Conservation (phyloP, 495 filamentous ascomycete species). For the Eremomyces bilateralis region DNA sequence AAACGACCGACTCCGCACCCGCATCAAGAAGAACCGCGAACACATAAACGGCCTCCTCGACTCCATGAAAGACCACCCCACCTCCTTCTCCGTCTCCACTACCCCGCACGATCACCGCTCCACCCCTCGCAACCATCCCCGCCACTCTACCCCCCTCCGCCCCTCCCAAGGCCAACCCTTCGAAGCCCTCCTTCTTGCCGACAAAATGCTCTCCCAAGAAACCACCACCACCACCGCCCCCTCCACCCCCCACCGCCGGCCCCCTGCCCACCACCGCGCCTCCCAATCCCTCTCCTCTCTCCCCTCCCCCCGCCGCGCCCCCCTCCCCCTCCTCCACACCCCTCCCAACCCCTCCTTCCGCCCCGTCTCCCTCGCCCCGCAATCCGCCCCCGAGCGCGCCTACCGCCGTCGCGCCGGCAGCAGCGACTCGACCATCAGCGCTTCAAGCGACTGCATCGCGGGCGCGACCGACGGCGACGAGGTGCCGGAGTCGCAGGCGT, state of each 20-base stretch:
- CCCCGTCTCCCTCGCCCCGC: constrained; percentile 20
- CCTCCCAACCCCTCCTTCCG: constrained; percentile 19
- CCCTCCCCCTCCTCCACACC: constrained; percentile 13
- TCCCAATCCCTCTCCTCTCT: constrained; percentile 63
- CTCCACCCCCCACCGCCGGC: constrained; percentile 34
- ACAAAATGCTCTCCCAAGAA: constrained; percentile 53
- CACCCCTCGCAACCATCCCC: constrained; percentile 3
- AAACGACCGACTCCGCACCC: constrained; percentile 49
- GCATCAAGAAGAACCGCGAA: constrained; percentile 71
- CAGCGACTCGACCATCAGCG: constrained; percentile 77
- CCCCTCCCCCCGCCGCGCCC: constrained; percentile 45
- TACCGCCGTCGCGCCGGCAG: constrained; percentile 30
- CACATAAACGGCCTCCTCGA: constrained; percentile 45
- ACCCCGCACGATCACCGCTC: constrained; percentile 13
- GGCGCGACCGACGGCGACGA: constrained; percentile 25
- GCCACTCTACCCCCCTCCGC: background rate
- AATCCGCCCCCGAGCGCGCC: constrained; percentile 20
- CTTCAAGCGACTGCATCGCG: constrained; percentile 40
- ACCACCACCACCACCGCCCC: constrained; percentile 35
- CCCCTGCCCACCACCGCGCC: constrained; percentile 37
- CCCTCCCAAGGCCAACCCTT: constrained; percentile 27
- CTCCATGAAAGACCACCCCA: constrained; percentile 10
- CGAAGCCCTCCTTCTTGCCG: constrained; percentile 51
- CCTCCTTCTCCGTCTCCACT: constrained; percentile 5
- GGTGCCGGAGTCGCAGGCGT: constrained; percentile 29